Base-by-base conservation (phyloP, 345 rosid species). In the Clausena lansium region DNA sequence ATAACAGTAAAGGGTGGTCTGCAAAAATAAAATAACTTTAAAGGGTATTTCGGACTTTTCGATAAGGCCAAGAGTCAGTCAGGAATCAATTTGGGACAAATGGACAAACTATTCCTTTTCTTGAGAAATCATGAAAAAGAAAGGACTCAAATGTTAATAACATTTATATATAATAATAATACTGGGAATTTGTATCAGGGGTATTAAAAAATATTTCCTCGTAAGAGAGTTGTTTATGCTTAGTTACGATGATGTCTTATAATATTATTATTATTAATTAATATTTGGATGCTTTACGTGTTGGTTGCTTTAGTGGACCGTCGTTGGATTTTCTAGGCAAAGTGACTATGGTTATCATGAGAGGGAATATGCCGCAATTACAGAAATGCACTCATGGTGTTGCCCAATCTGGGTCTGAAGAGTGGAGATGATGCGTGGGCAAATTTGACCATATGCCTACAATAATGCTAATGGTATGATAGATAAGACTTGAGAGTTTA, bases 241-340 rank as follows among this genome's bases (percentile, higher is more conserved):
- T 45, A 3, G 50, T 13, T 45, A 45, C 50, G 17, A 45, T 45
- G 50, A 45, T 30, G 1, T 32, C 71, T 65, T 71, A 30, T 25
- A 41, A 54, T 3, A 45, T 11, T 45, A 45, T 2, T 45, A 45
- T 3, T 45, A 45, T 45, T 11, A 11, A 45, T 2, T 45, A 45
- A 13, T 45, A 45, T 45, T 45, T 45, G 15, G 50, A 11, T 45
- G 50, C 32, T 83, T 68, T 30, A 36, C 50, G 62, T 75, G 11
- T 38, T 45, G 52, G 54, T 75, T 64, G 78, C 78, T 76, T 82
- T 60, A 73, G 54, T 70, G 76, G 82, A 67, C 72, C 77, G 82
- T 27, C 57, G 77, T 71, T 79, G 80, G 83, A 70, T 83, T 83
- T 80, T 67, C 81, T 50, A 76, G 70, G 78, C 80, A 36, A 66